phyloP scores from a whole-genome alignment of 768 basidiomycete species.

The Xanthoconium purpureum region DNA sequence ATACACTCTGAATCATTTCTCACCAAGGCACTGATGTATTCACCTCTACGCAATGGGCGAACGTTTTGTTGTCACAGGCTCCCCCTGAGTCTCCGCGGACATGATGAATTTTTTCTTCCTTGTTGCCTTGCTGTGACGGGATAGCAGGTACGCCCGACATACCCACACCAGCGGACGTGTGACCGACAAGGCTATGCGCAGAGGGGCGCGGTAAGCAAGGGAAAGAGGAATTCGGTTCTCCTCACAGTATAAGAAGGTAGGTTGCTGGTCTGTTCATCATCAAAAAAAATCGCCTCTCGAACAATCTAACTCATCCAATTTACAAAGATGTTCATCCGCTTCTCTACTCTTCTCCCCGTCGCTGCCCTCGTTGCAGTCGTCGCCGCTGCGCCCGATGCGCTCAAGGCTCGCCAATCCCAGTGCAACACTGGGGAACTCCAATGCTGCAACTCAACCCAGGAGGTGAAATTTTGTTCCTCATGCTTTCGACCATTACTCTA shows the following conservation, averaged over 20 bases:
- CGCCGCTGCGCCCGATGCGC: too few relatives aligned
- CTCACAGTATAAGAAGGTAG: constrained; percentile 9
- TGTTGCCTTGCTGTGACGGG: background rate
- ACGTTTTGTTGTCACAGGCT: too few relatives aligned
- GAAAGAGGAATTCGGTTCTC: too few relatives aligned
- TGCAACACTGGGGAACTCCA: constrained; percentile 5
- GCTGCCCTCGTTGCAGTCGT: constrained; percentile 7
- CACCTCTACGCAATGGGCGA: too few relatives aligned
- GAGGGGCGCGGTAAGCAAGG: too few relatives aligned
- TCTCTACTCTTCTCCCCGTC: constrained; percentile 7
- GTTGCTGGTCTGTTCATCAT: background rate
- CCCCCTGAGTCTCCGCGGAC: too few relatives aligned
- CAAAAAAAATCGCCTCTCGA: background rate
- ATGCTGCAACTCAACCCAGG: constrained; percentile 3
- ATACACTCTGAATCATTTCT: too few relatives aligned
- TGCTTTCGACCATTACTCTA: background rate
- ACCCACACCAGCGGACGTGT: background rate
- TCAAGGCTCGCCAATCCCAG: background rate
- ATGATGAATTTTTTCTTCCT: background rate
- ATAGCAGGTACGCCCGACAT: background rate
- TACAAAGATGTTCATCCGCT: constrained; percentile 7
- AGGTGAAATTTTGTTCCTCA: background rate
- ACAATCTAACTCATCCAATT: background rate
- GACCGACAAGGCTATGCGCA: background rate
- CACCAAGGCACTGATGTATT: too few relatives aligned